Evolutionary conservation across 2,329 filamentous ascomycete species (phyloP).

Genomic region (Paecilomyces sp.): DNA sequence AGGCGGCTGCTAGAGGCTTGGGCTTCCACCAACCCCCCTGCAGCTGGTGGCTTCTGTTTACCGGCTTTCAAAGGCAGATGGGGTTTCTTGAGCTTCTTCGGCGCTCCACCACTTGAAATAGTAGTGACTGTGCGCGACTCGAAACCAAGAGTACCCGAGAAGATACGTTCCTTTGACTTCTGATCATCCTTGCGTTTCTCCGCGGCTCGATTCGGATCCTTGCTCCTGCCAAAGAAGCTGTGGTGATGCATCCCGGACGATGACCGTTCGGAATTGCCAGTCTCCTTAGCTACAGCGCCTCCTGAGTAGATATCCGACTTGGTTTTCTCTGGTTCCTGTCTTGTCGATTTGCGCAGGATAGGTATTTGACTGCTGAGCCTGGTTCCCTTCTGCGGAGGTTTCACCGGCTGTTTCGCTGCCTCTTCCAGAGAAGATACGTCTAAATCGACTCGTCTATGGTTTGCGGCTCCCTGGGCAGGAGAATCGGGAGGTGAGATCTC

Average conservation of each 20-base stretch:
- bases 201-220: constrained; percentile 9
- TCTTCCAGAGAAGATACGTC: constrained; percentile 38
- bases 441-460: constrained; percentile 15
- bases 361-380: constrained; percentile 22
- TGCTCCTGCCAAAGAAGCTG: constrained; percentile 23
- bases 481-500: constrained; percentile 43
- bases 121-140: constrained; percentile 25
- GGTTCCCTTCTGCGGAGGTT: constrained; percentile 11
- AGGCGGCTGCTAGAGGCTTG: background rate
- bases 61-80: background rate
- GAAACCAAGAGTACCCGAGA: constrained; percentile 7
- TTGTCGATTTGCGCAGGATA: constrained; percentile 14
- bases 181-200: constrained; percentile 1
- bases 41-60: background rate
- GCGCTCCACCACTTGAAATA: constrained; percentile 19
- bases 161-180: background rate
- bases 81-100: background rate
- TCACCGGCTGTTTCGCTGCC: constrained; percentile 8
- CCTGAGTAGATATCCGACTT: background rate
- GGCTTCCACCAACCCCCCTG: background rate
- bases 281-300: background rate
- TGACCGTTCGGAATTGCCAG: constrained; percentile 50
- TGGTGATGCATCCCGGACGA: constrained; percentile 40
- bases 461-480: constrained; percentile 19
- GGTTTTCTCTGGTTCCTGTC: constrained; percentile 39